These are phyloP conservation scores for Magnaporthiopsis poae DNA, from an alignment of 2,329 filamentous ascomycete genomes.

Conservation along the genomic window DNA sequence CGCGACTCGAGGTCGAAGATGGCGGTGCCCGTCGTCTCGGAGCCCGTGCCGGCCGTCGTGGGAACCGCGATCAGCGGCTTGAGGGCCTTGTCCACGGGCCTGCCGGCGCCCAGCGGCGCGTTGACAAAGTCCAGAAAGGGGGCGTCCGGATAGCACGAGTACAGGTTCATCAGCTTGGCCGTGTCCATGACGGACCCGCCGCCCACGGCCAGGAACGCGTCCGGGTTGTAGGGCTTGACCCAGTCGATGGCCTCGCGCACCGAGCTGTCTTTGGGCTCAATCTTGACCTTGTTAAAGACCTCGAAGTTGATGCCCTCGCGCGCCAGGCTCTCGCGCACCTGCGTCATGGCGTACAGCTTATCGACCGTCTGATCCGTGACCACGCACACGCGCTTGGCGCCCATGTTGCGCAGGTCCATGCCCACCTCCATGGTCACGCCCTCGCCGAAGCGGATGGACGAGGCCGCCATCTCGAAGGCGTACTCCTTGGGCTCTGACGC, in stretches of 20 bases:
- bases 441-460: slow-evolving; percentile 84
- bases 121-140: slow-evolving; percentile 98
- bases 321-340: slow-evolving; percentile 71
- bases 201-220: slow-evolving; percentile 87
- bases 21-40: slow-evolving; percentile 92
- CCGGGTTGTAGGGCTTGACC: slow-evolving; percentile 67
- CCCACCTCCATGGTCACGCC: slow-evolving; percentile 92
- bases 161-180: slow-evolving; percentile 96
- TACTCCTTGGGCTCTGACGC: slow-evolving; percentile 69
- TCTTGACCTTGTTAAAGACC: slow-evolving; percentile 68
- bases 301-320: slow-evolving; percentile 70
- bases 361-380: slow-evolving; percentile 80
- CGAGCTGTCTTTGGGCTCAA: slow-evolving; percentile 94
- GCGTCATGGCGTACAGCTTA: slow-evolving; percentile 78
- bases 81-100: slow-evolving; percentile 60
- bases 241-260: slow-evolving; percentile 84
- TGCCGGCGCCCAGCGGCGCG: slow-evolving; percentile 77
- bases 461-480: slow-evolving; percentile 97
- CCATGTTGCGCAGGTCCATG: slow-evolving; percentile 93
- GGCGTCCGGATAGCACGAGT: slow-evolving; percentile 79
- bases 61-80: slow-evolving; percentile 73
- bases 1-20: slow-evolving; percentile 92
- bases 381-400: slow-evolving; percentile 75
- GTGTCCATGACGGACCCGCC: slow-evolving; percentile 95
- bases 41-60: slow-evolving; percentile 78